These are phyloP conservation scores for Penicillium crustosum DNA, from an alignment of 2,329 filamentous ascomycete species.

Conservation along the genomic window DNA sequence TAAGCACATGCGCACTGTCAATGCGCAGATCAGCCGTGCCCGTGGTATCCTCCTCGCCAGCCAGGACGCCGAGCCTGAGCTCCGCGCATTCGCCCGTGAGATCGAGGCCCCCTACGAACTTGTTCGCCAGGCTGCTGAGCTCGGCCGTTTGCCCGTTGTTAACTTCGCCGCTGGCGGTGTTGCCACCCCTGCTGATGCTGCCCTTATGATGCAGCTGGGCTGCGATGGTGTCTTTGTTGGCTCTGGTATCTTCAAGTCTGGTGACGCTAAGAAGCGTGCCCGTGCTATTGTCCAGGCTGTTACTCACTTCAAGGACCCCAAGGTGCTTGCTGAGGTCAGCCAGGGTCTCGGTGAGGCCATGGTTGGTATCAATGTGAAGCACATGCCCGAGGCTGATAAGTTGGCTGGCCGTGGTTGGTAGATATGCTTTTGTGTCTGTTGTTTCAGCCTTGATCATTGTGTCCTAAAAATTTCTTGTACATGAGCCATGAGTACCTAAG, in stretches of 20 bases:
- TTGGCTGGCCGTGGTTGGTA: constrained; percentile 85
- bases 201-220: constrained; percentile 98
- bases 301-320: constrained; percentile 83
- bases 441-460: constrained; percentile 11
- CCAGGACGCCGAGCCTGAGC: constrained; percentile 61
- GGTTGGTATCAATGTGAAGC: constrained; percentile 87
- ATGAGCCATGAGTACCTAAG: constrained; percentile 26
- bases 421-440: constrained; percentile 8
- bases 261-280: constrained; percentile 83
- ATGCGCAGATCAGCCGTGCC: constrained; percentile 74
- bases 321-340: constrained; percentile 82
- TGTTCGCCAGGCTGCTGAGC: constrained; percentile 80
- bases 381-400: constrained; percentile 76
- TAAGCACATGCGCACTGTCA: constrained; percentile 90
- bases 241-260: constrained; percentile 95
- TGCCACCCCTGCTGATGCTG: constrained; percentile 97
- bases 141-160: constrained; percentile 87
- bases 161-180: constrained; percentile 98
- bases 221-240: constrained; percentile 98
- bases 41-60: constrained; percentile 50
- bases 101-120: constrained; percentile 75
- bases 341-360: constrained; percentile 93
- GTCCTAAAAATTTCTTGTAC: constrained; percentile 19
- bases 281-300: constrained; percentile 93
- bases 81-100: constrained; percentile 77